phyloP scores from a whole-genome alignment of 78 protist genomes.

The Chrysochromulina tobinii region DNA sequence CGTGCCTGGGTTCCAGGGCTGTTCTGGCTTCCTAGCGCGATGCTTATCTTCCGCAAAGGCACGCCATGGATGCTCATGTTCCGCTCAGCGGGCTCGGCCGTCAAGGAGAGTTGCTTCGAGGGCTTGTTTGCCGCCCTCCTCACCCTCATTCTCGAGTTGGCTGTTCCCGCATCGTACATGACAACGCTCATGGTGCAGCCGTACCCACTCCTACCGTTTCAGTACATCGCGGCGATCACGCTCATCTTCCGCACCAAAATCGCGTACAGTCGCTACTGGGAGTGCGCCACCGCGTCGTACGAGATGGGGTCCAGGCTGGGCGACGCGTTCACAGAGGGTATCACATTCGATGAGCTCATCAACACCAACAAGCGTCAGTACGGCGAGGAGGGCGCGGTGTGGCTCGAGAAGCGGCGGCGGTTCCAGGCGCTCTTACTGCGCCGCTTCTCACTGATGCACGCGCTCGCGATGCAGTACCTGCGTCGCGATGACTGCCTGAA shows the following conservation, averaged over 20 bases:
- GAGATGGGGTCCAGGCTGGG: not conserved
- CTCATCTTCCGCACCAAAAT: not conserved
- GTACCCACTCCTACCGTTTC: not conserved
- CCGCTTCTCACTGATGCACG: not conserved
- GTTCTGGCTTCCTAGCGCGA: not conserved
- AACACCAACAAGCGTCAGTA: not conserved
- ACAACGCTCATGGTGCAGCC: not conserved
- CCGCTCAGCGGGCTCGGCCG: not conserved
- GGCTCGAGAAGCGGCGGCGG: not conserved
- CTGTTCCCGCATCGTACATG: not conserved
- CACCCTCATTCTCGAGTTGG: not conserved
- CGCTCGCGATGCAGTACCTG: not conserved
- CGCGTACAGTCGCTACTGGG: conserved; percentile 21
- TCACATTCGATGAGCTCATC: not conserved
- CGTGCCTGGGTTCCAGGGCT: too few species aligned
- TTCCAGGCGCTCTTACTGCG: not conserved
- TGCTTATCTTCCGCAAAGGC: not conserved
- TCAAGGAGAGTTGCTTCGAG: not conserved
- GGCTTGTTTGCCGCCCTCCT: not conserved
- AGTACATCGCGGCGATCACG: not conserved
- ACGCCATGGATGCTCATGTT: not conserved
- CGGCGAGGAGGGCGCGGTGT: not conserved
- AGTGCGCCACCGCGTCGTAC: not conserved
- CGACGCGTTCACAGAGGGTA: not conserved
- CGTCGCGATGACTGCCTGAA: not conserved